Conservation (phyloP, 108 stramenopile species). For the Hondaea fermentalgiana region DNA sequence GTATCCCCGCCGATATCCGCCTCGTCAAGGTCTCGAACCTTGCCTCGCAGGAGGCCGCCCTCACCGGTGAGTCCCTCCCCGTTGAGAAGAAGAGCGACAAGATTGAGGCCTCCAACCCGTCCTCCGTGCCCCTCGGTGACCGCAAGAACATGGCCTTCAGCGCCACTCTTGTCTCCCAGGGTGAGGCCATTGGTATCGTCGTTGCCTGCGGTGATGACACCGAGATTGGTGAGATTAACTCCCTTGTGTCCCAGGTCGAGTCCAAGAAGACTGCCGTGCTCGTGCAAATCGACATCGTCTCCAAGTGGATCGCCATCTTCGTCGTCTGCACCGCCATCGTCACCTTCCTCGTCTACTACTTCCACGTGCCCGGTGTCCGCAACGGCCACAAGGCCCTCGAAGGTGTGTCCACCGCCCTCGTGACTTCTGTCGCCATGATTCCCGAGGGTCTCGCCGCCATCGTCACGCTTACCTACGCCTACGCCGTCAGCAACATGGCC, state of each 20-base stretch:
- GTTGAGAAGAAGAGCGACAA: slow-evolving; percentile 59
- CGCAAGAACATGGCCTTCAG: slow-evolving; percentile 82
- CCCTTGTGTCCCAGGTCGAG: slow-evolving; percentile 70
- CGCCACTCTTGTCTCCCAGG: slow-evolving; percentile 78
- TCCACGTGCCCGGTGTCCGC: slow-evolving; percentile 21
- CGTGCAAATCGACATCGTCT: slow-evolving; percentile 88
- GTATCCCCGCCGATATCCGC: slow-evolving; percentile 90
- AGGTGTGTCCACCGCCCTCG: slow-evolving; percentile 80
- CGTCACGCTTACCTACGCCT: slow-evolving; percentile 72
- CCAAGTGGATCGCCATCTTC: slow-evolving; percentile 62
- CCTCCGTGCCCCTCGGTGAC: slow-evolving; percentile 58
- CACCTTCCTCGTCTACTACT: slow-evolving; percentile 70
- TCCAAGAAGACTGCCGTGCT: slow-evolving; percentile 78
- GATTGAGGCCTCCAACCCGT: neutral
- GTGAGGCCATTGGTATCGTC: slow-evolving; percentile 77
- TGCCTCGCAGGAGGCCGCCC: slow-evolving; percentile 66
- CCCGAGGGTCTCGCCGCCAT: slow-evolving; percentile 85
- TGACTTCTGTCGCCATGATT: slow-evolving; percentile 84
- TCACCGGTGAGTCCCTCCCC: slow-evolving; percentile 85
- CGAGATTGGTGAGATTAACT: slow-evolving; percentile 86
- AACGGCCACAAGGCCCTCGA: slow-evolving; percentile 73
- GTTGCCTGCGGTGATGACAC: slow-evolving; percentile 71
- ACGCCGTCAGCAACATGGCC: slow-evolving; percentile 84
- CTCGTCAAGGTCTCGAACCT: slow-evolving; percentile 70
- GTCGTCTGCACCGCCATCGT: slow-evolving; percentile 68